Evolutionary conservation across 306 rosid genomes (phyloP), one percentile per base, ranked within the genome.

Genomic region (Myrica gale): DNA sequence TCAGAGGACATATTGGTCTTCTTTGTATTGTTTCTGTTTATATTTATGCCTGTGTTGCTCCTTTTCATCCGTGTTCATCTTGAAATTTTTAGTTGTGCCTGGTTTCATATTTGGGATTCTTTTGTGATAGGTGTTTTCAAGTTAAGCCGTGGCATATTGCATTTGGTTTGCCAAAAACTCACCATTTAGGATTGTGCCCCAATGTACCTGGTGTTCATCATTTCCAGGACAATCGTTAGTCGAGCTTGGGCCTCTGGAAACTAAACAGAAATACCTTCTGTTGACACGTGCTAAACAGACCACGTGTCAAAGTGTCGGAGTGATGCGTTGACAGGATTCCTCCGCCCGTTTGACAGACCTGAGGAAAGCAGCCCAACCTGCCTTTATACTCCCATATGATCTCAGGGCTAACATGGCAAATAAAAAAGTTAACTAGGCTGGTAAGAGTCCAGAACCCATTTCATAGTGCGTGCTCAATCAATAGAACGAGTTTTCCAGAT

Each of bases 281-380:
- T 32, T 55, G 88, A 86, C 19, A 93, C 87, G 50, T 84, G 89
- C 8, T 82, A 63, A 88, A 92, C 74, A 48, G 42, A 83, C 61
- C 76, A 85, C 0, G 47, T 90, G 5, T 11, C 15, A 5, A 23
- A 3, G 53, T 48, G 0, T 9, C 15, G 4, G 48, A 45, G 48
- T 45, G 53, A 48, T 16, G 11, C 53, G 53, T 48, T 48, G 15
- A 47, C 52, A 26, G 32, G 32, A 26, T 2, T 10, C 62, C 12
- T 55, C 5, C 9, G 17, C 9, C 9, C 9, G 12, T 61, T 61
- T 2, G 44, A 32, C 44, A 32, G 10, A n/a, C n/a, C n/a, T n/a
- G n/a, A 1, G 1, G 0, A 15, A 37, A 61, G 9, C 16, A 61
- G 44, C 44, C 15, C 9, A 12, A 39, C 47, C 16, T 63, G 11